Evolutionary conservation across 148 eudicot genomes (phyloP).

Genomic region (Rhododendron kiyosumense): DNA sequence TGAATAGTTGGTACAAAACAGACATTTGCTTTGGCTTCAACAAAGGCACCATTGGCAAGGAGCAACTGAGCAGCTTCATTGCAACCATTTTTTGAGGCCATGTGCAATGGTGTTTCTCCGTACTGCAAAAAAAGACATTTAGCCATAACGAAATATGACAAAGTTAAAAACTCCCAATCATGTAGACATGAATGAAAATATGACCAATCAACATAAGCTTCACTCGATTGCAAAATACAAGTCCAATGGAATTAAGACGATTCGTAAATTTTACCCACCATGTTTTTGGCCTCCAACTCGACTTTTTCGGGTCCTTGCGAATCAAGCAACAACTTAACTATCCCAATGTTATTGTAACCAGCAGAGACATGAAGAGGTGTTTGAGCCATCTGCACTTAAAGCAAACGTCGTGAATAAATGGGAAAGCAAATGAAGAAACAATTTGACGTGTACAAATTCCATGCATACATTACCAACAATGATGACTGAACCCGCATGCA

Average conservation of each 20-base stretch:
- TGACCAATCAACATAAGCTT: neutral
- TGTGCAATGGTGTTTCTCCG: constrained; percentile 99
- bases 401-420: neutral
- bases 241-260: neutral
- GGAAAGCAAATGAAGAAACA: neutral
- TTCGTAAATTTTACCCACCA: constrained; percentile 43
- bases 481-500: neutral
- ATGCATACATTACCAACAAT: neutral
- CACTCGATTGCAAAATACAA: neutral
- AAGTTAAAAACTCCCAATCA: neutral
- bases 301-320: constrained; percentile 66
- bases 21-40: constrained; percentile 97
- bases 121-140: constrained; percentile 44
- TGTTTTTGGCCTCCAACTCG: constrained; percentile 91
- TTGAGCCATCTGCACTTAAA: constrained; percentile 65
- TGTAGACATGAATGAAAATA: neutral
- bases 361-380: constrained; percentile 96
- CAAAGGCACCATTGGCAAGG: constrained; percentile 80
- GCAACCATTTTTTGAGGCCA: constrained; percentile 99
- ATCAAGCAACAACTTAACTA: constrained; percentile 62
- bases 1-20: neutral
- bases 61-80: constrained; percentile 82
- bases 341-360: constrained; percentile 79
- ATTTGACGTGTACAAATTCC: neutral
- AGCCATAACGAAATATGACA: neutral